A percentile compares a stretch with the other conserved stretches of the same genome.
Conservation (phyloP, 164 flowering plant species). For the Cinnamomum micranthum region DNA sequence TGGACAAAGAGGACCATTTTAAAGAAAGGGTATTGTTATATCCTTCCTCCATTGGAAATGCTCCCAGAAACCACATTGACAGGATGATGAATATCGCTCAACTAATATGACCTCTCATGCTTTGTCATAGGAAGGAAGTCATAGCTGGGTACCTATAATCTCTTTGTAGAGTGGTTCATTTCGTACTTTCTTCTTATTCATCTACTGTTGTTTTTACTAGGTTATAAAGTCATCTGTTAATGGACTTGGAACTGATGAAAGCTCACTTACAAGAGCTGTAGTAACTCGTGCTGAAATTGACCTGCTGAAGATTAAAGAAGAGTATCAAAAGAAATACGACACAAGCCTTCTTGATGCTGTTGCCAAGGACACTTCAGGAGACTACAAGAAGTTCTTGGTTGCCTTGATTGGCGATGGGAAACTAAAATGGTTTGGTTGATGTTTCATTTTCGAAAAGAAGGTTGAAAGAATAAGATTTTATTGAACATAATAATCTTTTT, state of each 20-base stretch:
- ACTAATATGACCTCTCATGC: too few species aligned
- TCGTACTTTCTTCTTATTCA: background rate
- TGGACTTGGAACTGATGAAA: constrained; percentile 78
- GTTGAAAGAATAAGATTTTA: background rate
- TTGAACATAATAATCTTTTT: background rate
- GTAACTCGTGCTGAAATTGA: constrained; percentile 69
- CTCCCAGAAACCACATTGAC: too few species aligned
- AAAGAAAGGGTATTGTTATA: too few species aligned
- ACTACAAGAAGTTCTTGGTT: constrained; percentile 64
- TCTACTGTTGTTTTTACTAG: constrained; percentile 17
- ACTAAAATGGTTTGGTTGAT: background rate
- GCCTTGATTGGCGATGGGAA: constrained; percentile 55
- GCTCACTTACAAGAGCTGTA: constrained; percentile 62
- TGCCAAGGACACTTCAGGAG: constrained; percentile 69
- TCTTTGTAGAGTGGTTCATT: too few species aligned
- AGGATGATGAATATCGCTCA: too few species aligned
- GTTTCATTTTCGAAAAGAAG: background rate
- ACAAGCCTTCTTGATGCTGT: constrained; percentile 51
- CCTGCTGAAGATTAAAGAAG: constrained; percentile 54
- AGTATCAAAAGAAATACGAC: constrained; percentile 38
- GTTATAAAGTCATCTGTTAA: constrained; percentile 47
- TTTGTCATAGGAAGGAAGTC: too few species aligned
- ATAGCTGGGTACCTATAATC: too few species aligned
- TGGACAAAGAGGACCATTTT: too few species aligned
- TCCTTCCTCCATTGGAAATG: too few species aligned